Evolutionary conservation across 768 basidiomycete species (phyloP).

Genomic region (Pisolithus albus): DNA sequence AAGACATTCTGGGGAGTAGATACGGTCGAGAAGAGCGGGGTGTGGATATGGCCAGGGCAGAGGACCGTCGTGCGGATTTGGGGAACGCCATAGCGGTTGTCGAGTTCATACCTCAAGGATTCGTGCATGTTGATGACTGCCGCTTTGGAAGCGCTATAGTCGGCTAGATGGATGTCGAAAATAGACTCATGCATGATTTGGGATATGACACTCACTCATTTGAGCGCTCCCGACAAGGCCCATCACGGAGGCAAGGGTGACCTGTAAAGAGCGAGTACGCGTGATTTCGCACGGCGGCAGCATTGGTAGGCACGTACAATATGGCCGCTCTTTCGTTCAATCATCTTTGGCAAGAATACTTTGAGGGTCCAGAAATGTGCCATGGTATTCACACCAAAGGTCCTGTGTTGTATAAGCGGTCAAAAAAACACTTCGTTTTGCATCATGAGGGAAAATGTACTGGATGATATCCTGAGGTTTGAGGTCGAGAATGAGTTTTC

Average conservation of each 20-base stretch:
- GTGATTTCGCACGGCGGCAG: conserved; percentile 1
- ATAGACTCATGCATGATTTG: background rate
- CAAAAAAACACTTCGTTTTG: background rate
- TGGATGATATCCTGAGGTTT: conserved; percentile 70
- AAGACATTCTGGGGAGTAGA: conserved; percentile 42
- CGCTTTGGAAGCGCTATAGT: conserved; percentile 91
- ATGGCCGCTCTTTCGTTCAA: conserved; percentile 73
- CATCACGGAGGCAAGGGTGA: conserved; percentile 73
- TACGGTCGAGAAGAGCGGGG: conserved; percentile 66
- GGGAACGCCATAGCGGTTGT: conserved; percentile 61
- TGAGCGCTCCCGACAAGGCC: conserved; percentile 66
- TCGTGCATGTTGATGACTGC: conserved; percentile 79
- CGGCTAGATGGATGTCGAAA: conserved; percentile 42
- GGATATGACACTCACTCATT: conserved; percentile 50
- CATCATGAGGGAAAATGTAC: conserved; percentile 34
- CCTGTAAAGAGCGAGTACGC: conserved; percentile 32
- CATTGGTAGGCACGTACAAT: conserved; percentile 47
- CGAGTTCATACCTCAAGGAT: conserved; percentile 82
- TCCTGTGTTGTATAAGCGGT: conserved; percentile 40
- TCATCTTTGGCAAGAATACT: conserved; percentile 86
- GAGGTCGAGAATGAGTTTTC: conserved; percentile 79
- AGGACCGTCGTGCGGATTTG: conserved; percentile 84
- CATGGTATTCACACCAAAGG: conserved; percentile 82
- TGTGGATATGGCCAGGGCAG: conserved; percentile 72
- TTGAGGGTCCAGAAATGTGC: conserved; percentile 91